These are phyloP conservation scores for Boletus edulis DNA, from an alignment of 768 basidiomycete species.

Conservation along the genomic window DNA sequence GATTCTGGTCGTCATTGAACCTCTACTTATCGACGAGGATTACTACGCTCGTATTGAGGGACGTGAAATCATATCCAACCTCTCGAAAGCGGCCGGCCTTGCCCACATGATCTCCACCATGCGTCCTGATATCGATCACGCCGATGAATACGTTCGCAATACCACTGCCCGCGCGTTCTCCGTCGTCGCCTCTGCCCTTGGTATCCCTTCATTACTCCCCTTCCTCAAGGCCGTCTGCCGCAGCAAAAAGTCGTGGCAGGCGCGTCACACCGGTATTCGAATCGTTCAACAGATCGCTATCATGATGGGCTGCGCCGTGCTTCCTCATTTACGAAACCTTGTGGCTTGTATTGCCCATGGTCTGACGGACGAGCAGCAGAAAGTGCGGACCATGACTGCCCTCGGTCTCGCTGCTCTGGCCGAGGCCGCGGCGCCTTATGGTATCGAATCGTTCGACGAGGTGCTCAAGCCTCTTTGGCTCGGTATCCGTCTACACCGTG, in stretches of 20 bases:
- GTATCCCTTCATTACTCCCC: slow-evolving; percentile 94
- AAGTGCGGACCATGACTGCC: slow-evolving; percentile 79
- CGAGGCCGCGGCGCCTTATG: slow-evolving; percentile 96
- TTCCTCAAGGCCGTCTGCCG: slow-evolving; percentile 99
- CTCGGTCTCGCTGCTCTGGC: slow-evolving; percentile 85
- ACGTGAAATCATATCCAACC: slow-evolving; percentile 97
- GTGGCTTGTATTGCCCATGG: slow-evolving; percentile 93
- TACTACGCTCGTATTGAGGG: slow-evolving; percentile 97
- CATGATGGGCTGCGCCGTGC: slow-evolving; percentile 99
- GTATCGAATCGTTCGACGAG: slow-evolving; percentile 99
- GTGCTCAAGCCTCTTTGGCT: slow-evolving; percentile 83
- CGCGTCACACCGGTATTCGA: slow-evolving; percentile 97
- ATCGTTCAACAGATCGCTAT: slow-evolving; percentile 99
- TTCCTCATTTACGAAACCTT: slow-evolving; percentile 94
- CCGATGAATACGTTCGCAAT: slow-evolving; percentile 98
- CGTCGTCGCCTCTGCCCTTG: slow-evolving; percentile 97
- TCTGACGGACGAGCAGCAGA: slow-evolving; percentile 75
- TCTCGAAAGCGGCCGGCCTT: slow-evolving; percentile 97
- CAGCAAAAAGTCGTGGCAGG: slow-evolving; percentile 99
- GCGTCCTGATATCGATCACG: slow-evolving; percentile 99
- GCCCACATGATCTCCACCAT: slow-evolving; percentile 99
- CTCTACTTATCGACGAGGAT: slow-evolving; percentile 97
- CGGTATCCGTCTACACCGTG: slow-evolving; percentile 75
- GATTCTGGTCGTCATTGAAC: slow-evolving; percentile 99
- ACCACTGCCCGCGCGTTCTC: slow-evolving; percentile 99